phyloP scores from a whole-genome alignment of 169 alveolate species.

The Plasmodium inui region DNA sequence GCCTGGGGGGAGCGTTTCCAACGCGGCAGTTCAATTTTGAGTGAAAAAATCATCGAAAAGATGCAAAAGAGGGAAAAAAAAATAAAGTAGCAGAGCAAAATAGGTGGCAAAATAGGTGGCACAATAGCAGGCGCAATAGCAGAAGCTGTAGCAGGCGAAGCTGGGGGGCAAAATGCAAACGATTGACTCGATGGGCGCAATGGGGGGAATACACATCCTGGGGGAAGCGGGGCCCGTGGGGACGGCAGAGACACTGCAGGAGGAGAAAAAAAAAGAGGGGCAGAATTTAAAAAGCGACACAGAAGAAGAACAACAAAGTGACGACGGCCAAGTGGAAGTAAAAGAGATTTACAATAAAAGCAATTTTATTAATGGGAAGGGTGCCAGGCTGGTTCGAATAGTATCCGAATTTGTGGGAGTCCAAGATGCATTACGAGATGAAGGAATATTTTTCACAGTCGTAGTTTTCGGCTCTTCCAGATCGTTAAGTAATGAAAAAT shows the following conservation, averaged over 20 bases:
- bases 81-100: not conserved
- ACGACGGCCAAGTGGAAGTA: slow-evolving; percentile 39
- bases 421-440: slow-evolving; percentile 76
- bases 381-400: slow-evolving; percentile 81
- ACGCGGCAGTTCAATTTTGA: not conserved
- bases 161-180: not conserved
- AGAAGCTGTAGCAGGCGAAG: not conserved
- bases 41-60: not conserved
- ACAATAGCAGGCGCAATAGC: not conserved
- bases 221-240: not conserved
- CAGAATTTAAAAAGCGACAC: not conserved
- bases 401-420: slow-evolving; percentile 81
- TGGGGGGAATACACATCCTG: not conserved
- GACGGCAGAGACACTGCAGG: not conserved
- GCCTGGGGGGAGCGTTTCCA: not conserved
- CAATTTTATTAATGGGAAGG: slow-evolving; percentile 76
- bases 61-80: not conserved
- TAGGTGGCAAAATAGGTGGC: too few relatives aligned
- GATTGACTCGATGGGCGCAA: not conserved
- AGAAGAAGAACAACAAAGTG: slow-evolving; percentile 10
- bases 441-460: slow-evolving; percentile 77
- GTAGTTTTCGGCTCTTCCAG: slow-evolving; percentile 82
- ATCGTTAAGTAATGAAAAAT: slow-evolving; percentile 59
- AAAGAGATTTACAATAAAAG: slow-evolving; percentile 78
- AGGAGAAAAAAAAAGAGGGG: not conserved